Conservation (phyloP, 1,284 basidiomycete genomes). For the Cryptococcus sp. region DNA sequence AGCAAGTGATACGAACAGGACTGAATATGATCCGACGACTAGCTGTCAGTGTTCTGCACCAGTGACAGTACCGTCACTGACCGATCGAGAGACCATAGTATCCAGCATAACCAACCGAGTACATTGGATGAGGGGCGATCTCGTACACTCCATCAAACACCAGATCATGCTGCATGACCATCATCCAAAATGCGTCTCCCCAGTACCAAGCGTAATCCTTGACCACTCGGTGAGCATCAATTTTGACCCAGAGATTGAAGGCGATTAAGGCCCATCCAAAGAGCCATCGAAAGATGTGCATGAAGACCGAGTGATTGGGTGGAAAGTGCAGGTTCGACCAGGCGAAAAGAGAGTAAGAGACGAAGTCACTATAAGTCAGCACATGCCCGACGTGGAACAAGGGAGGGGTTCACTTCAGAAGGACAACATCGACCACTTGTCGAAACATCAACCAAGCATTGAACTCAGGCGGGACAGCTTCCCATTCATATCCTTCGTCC, state of each 20-base stretch:
- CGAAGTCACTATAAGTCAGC: conserved; percentile 66
- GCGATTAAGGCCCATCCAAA: conserved; percentile 78
- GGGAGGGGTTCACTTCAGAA: conserved; percentile 70
- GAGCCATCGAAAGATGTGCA: conserved; percentile 83
- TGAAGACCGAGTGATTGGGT: conserved; percentile 63
- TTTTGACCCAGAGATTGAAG: conserved; percentile 98
- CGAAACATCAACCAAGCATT: conserved; percentile 51
- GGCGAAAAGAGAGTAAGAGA: conserved; percentile 93
- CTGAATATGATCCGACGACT: conserved; percentile 66
- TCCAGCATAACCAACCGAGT: conserved; percentile 80
- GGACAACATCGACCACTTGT: conserved; percentile 83
- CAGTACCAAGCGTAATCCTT: conserved; percentile 88
- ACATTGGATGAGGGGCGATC: conserved; percentile 53
- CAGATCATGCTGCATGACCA: conserved; percentile 60
- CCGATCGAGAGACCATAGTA: conserved; percentile 84
- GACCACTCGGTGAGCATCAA: conserved; percentile 93
- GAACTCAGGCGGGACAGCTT: conserved; percentile 56
- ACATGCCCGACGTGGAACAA: not conserved
- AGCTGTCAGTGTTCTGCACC: not conserved
- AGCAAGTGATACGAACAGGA: conserved; percentile 85
- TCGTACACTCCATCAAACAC: conserved; percentile 99
- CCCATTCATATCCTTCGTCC: conserved; percentile 85
- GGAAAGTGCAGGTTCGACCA: conserved; percentile 84
- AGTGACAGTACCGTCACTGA: conserved; percentile 60
- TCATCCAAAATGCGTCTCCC: conserved; percentile 92